Evolutionary conservation across 257 asterid species (phyloP), one percentile per base, ranked within the genome.

Genomic region (Gynochthodes officinalis): DNA sequence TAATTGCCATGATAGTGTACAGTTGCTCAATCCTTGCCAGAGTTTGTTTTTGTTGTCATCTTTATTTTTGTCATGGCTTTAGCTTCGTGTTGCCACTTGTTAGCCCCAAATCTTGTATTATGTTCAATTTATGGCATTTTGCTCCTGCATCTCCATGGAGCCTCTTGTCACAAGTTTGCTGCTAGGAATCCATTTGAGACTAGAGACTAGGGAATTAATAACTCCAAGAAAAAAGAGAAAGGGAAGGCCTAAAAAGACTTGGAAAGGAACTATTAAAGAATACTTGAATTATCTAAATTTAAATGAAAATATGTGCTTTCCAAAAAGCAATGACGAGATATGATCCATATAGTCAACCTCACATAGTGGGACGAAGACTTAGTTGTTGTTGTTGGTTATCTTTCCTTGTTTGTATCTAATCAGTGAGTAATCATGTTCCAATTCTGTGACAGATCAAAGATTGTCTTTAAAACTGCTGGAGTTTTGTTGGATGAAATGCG

Each of bases 391-490:
- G 18, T 35, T 69, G 60, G 46, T 71, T 35, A 4, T 69, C 30
- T 42, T 57, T 43, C 40, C 67, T 63, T 67, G 60, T 30, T 28
- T 70, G 44, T 69, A 19, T 65, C 64, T 59, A 58, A 54, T 66
- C 57, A 37, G 62, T 46, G 37, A 61, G 67, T 82, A 72, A 80
- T 55, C 55, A 25, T 52, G 18, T 74, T 55, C 35, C 69, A 69
- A 55, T 70, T 73, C 71, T 74, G 35, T 57, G 64, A 73, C 89
- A 94, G 99, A 50, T 87, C 99, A 62, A 94, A 87, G 82, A 88
- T 94, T 80, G 80, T 91, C 75, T 94, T 94, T 77, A 94, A 94
- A 85, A 94, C 99, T n/a, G 98, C 99, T 72, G 99, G 99, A 32
- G 98, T 94, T 77, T 83, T 94, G 85, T 78, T 94, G 86, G 99